Evolutionary conservation across 2,329 filamentous ascomycete species (phyloP).

Genomic region (Arthrobotrys sinensis): DNA sequence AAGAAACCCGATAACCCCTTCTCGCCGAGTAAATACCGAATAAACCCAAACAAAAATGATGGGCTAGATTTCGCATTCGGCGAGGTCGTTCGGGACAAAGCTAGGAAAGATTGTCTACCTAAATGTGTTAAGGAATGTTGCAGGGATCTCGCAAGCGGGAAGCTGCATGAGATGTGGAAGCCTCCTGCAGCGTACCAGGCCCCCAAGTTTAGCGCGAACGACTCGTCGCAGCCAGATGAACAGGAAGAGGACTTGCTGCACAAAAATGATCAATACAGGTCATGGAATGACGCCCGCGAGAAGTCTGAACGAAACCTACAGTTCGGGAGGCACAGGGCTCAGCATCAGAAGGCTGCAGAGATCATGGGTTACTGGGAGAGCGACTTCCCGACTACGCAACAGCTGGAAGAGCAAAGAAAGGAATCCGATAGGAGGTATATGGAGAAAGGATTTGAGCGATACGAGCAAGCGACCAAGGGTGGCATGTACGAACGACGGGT

Average conservation of each 20-base stretch:
- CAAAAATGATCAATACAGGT: constrained; percentile 70
- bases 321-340: constrained; percentile 82
- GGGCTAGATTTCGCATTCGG: constrained; percentile 80
- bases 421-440: constrained; percentile 77
- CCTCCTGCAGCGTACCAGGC: constrained; percentile 57
- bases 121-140: constrained; percentile 83
- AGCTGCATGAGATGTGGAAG: constrained; percentile 58
- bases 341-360: constrained; percentile 78
- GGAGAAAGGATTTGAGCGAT: constrained; percentile 79
- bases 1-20: constrained; percentile 20
- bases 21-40: constrained; percentile 77
- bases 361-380: constrained; percentile 92
- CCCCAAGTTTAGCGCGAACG: constrained; percentile 36
- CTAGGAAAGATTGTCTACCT: constrained; percentile 78
- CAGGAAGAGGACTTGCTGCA: constrained; percentile 71
- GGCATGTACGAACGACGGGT: constrained; percentile 66
- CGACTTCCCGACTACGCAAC: constrained; percentile 91
- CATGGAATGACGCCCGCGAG: constrained; percentile 76
- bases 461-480: constrained; percentile 83
- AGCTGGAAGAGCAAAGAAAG: constrained; percentile 77
- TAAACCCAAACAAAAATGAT: constrained; percentile 81
- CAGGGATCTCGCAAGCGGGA: constrained; percentile 61
- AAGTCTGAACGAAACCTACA: constrained; percentile 75
- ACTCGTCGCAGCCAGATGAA: constrained; percentile 37
- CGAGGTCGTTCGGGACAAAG: constrained; percentile 80